A percentile compares a stretch with the other conserved stretches of the same genome.
Evolutionary conservation across 1,139 yeast genomes (phyloP).

Genomic region (Pichia sp.): DNA sequence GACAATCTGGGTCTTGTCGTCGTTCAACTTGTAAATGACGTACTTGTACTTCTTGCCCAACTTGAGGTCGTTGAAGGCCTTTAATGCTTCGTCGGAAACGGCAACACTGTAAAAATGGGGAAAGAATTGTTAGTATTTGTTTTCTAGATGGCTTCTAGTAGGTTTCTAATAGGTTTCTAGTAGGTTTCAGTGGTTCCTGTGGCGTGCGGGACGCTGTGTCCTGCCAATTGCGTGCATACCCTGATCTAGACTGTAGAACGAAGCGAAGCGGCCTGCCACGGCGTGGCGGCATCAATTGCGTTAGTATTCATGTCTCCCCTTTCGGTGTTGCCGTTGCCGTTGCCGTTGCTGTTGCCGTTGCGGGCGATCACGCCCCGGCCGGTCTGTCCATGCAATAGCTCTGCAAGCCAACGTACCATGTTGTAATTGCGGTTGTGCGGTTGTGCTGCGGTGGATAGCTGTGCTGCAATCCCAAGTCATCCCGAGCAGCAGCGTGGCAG

Average conservation of each 20-base stretch:
- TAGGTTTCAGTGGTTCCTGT: too few relatives aligned
- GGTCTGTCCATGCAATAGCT: background rate
- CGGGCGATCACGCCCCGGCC: too few relatives aligned
- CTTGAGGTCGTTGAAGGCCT: constrained; percentile 92
- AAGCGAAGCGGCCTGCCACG: too few relatives aligned
- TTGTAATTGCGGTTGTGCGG: background rate
- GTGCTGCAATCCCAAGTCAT: too few relatives aligned
- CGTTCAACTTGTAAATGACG: constrained; percentile 75
- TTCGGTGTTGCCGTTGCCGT: background rate
- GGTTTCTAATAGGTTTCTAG: too few relatives aligned
- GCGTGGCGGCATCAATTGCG: background rate
- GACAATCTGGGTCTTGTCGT: constrained; percentile 81
- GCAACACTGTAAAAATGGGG: constrained; percentile 55
- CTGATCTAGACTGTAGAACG: constrained; percentile 55
- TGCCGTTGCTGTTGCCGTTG: background rate
- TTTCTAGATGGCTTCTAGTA: too few relatives aligned
- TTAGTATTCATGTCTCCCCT: background rate
- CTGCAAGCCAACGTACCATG: background rate
- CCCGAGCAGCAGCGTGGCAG: too few relatives aligned
- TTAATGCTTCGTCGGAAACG: constrained; percentile 90
- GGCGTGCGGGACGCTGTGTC: background rate
- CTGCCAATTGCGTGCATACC: constrained; percentile 41
- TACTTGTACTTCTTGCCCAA: constrained; percentile 88
- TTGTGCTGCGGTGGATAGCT: background rate
- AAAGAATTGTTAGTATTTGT: constrained; percentile 11